A percentile compares a stretch with the other conserved stretches of the same genome.
phyloP scores from a whole-genome alignment of 1,284 basidiomycete species.

The Lentinula novae-zelandiae region DNA sequence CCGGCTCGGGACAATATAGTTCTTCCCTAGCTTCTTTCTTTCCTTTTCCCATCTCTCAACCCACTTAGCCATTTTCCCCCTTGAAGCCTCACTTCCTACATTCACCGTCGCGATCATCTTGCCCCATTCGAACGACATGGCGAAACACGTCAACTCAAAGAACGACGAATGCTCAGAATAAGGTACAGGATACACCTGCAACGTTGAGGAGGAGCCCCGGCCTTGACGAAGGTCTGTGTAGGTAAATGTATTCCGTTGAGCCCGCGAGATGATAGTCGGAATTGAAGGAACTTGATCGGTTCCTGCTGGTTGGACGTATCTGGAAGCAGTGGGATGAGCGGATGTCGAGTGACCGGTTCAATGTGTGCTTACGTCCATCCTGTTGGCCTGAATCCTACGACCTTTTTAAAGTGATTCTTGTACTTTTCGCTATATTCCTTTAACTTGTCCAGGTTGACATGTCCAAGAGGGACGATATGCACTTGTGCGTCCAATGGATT shows the following conservation, averaged over 20 bases:
- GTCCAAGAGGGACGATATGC: constrained; percentile 81
- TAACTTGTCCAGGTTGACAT: constrained; percentile 78
- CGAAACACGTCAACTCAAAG: constrained; percentile 92
- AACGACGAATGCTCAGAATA: constrained; percentile 97
- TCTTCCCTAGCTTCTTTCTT: constrained; percentile 54
- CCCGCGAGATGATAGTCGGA: constrained; percentile 59
- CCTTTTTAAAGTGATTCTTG: constrained; percentile 69
- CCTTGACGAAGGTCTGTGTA: constrained; percentile 66
- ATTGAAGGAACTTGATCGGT: constrained; percentile 62
- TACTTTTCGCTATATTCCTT: constrained; percentile 77
- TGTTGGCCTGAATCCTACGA: constrained; percentile 87
- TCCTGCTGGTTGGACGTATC: constrained; percentile 72
- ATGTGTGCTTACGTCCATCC: constrained; percentile 79
- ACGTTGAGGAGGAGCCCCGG: constrained; percentile 63
- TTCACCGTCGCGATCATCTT: constrained; percentile 97
- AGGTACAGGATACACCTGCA: constrained; percentile 86
- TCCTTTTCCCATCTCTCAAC: constrained; percentile 84
- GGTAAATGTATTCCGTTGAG: constrained; percentile 66
- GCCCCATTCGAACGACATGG: constrained; percentile 76
- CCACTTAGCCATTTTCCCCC: constrained; percentile 86
- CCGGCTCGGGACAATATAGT: constrained; percentile 58
- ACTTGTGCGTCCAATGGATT: constrained; percentile 79
- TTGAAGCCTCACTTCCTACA: constrained; percentile 75
- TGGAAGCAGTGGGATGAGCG: constrained; percentile 24
- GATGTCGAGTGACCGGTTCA: neutral